These are phyloP conservation scores for Chrysosporium keratinophilum DNA, from an alignment of 2,329 filamentous ascomycete species.

Conservation along the genomic window DNA sequence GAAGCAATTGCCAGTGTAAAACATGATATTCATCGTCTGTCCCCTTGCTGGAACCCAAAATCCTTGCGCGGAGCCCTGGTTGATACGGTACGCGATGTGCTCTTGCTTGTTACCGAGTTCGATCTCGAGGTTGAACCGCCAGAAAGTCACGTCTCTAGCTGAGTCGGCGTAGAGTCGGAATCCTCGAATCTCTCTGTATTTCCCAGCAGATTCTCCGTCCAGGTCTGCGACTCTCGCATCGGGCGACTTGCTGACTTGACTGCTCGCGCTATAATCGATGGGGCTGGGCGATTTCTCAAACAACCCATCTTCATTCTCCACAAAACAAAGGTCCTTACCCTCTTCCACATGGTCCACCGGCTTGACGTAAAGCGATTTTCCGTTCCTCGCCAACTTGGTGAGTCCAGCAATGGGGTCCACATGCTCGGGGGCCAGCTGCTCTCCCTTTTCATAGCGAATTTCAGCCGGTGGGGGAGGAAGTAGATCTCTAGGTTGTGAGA, in stretches of 20 bases:
- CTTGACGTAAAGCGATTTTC: constrained; percentile 76
- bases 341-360: constrained; percentile 80
- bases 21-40: constrained; percentile 97
- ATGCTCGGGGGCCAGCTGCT: constrained; percentile 61
- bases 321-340: constrained; percentile 62
- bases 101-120: constrained; percentile 69
- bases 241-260: constrained; percentile 34
- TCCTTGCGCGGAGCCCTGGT: constrained; percentile 72
- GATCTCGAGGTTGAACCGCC: constrained; percentile 91
- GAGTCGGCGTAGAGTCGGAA: constrained; percentile 72
- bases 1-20: constrained; percentile 96
- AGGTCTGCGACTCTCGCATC: constrained; percentile 36
- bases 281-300: constrained; percentile 56
- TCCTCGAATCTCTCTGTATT: constrained; percentile 73
- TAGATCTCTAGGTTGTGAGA: constrained; percentile 75
- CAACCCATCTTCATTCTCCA: constrained; percentile 72
- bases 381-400: constrained; percentile 72
- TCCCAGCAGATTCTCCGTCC: constrained; percentile 71
- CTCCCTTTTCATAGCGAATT: constrained; percentile 49
- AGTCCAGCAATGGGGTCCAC: constrained; percentile 83
- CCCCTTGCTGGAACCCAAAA: constrained; percentile 88
- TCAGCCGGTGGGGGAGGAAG: constrained; percentile 66
- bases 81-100: constrained; percentile 90
- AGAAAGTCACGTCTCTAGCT: constrained; percentile 85
- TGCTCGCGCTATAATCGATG: constrained; percentile 32